Percentiles rank a stretch among this genome's conserved stretches.
Conservation (phyloP, 441 rosid genomes). For the California macrophylla region DNA sequence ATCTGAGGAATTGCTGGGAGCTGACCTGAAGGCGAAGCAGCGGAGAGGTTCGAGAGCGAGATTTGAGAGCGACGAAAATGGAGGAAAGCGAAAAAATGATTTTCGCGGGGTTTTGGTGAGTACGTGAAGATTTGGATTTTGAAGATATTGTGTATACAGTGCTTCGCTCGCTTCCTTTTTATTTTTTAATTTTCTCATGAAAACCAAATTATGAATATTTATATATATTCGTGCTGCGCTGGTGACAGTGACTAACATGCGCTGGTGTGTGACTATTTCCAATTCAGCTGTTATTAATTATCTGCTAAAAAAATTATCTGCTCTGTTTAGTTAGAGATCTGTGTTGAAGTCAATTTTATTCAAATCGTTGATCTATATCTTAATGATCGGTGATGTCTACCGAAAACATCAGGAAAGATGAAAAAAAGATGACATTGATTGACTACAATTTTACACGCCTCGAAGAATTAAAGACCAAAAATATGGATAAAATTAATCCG, state of each 20-base stretch:
- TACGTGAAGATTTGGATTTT: background rate
- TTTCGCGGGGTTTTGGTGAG: constrained; percentile 18
- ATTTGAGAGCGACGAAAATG: constrained; percentile 9
- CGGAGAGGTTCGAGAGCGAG: constrained; percentile 3
- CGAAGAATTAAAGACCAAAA: no score
- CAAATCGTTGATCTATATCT: no score
- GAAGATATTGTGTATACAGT: background rate
- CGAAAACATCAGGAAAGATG: no score
- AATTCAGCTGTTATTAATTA: background rate
- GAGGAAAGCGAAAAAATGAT: background rate
- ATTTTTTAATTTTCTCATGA: background rate
- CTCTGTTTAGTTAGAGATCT: no score
- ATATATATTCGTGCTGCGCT: background rate
- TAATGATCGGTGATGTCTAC: no score
- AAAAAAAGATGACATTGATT: no score
- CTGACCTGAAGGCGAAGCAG: constrained; percentile 15
- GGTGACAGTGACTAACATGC: constrained; percentile 6
- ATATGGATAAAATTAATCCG: no score
- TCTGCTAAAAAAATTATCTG: no score
- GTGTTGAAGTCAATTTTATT: no score
- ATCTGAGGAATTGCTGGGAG: background rate
- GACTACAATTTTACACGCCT: no score
- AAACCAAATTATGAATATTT: background rate
- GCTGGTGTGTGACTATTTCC: background rate
- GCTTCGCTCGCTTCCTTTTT: background rate